Evolutionary conservation across 2,329 filamentous ascomycete species (phyloP).

Genomic region (Arthrobotrys entomopaga): DNA sequence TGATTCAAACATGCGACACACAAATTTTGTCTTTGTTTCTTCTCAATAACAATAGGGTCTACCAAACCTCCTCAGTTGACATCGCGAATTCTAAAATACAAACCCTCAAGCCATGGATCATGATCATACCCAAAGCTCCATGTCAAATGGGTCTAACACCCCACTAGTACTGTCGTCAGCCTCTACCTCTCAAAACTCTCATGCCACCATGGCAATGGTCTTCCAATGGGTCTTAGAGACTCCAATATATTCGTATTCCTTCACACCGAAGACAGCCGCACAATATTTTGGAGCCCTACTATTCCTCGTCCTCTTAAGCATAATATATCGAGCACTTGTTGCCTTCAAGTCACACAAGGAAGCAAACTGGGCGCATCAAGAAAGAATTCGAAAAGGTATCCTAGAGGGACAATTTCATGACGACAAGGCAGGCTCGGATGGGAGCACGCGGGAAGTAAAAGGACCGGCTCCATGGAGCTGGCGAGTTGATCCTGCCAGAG

Average conservation of each 20-base stretch:
- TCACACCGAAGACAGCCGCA: conserved; percentile 77
- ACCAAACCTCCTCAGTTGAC: neutral
- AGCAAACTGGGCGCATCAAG: conserved; percentile 51
- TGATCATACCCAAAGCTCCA: conserved; percentile 32
- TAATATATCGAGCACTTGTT: conserved; percentile 75
- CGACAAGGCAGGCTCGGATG: conserved; percentile 34
- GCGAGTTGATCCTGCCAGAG: conserved; percentile 79
- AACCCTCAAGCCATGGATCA: conserved; percentile 31
- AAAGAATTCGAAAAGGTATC: conserved; percentile 46
- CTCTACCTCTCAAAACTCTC: conserved; percentile 18
- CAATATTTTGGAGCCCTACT: conserved; percentile 90
- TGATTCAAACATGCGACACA: neutral
- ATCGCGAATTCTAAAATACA: neutral
- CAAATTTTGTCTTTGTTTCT: conserved; percentile 10
- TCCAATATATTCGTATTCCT: conserved; percentile 73
- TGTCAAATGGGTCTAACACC: conserved; percentile 27
- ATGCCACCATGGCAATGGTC: conserved; percentile 66
- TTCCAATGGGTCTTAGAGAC: conserved; percentile 75
- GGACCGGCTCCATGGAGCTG: conserved; percentile 81
- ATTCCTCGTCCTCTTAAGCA: conserved; percentile 82
- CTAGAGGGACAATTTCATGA: conserved; percentile 50
- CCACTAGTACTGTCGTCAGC: conserved; percentile 17
- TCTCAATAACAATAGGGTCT: neutral
- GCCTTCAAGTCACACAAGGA: conserved; percentile 70
- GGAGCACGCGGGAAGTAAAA: conserved; percentile 60